Percentiles rank a stretch among this genome's conserved stretches.
Evolutionary conservation across 148 eudicot genomes (phyloP).

Genomic region (Agrostemma githago): DNA sequence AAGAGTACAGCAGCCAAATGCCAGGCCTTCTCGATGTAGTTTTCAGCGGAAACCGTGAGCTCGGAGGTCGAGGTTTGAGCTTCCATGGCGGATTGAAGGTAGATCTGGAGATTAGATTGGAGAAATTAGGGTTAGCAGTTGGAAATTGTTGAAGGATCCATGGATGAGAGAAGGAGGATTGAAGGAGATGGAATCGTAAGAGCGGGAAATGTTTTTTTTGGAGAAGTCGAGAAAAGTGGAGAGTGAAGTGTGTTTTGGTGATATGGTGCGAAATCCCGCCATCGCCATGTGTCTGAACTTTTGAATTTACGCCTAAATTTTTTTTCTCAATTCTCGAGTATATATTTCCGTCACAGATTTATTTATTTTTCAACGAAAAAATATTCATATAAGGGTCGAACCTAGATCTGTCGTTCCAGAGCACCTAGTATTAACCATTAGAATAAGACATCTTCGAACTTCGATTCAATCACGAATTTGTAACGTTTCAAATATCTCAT

Average conservation of each 20-base stretch:
- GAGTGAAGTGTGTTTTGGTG: neutral
- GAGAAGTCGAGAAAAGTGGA: neutral
- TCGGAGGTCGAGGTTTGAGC: constrained; percentile 22
- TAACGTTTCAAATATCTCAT: too few species aligned
- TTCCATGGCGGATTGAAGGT: constrained; percentile 17
- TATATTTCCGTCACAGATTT: too few species aligned
- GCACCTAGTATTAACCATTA: too few species aligned
- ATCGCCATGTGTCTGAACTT: neutral
- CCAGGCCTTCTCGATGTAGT: constrained; percentile 51
- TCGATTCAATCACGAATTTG: too few species aligned
- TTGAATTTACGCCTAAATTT: neutral
- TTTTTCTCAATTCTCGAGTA: too few species aligned
- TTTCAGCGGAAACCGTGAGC: constrained; percentile 18
- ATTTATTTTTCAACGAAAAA: too few species aligned
- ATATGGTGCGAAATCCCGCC: neutral
- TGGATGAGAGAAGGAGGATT: constrained; percentile 19
- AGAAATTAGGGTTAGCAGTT: constrained; percentile 22
- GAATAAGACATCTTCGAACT: too few species aligned
- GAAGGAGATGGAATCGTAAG: neutral
- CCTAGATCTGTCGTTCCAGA: too few species aligned
- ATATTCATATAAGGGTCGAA: too few species aligned
- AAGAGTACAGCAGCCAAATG: constrained; percentile 39
- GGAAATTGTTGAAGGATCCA: constrained; percentile 20
- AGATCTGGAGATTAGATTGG: constrained; percentile 9
- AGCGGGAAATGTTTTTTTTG: constrained; percentile 20